These are phyloP conservation scores for Alloteropsis semialata DNA, from an alignment of 176 grass and related monocot species.

Conservation along the genomic window DNA sequence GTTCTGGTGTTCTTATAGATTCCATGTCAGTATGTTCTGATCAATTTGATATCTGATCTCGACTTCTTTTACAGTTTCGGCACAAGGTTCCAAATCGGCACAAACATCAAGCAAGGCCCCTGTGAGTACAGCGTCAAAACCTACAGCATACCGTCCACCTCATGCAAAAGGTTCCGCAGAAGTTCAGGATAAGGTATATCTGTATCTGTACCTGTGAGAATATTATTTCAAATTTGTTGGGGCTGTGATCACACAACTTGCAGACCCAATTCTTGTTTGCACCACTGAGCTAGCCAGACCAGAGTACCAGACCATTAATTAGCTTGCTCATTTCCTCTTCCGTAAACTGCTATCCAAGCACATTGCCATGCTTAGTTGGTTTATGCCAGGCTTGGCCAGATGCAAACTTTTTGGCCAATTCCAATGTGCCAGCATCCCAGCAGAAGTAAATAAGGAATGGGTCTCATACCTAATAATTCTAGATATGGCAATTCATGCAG, in stretches of 20 bases:
- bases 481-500: neutral
- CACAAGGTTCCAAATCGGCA: slow-evolving; percentile 68
- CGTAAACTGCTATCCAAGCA: neutral
- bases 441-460: neutral
- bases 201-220: neutral
- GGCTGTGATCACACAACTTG: neutral
- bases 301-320: neutral
- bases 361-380: neutral
- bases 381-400: neutral
- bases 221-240: neutral
- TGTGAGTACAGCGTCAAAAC: slow-evolving; percentile 43
- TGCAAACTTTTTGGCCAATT: neutral
- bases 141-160: slow-evolving; percentile 80
- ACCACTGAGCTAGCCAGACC: neutral
- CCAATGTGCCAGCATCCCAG: neutral
- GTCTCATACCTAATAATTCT: neutral
- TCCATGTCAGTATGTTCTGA: slow-evolving; percentile 17
- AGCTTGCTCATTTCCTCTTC: neutral
- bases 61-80: slow-evolving; percentile 41
- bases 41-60: slow-evolving; percentile 26
- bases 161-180: slow-evolving; percentile 73
- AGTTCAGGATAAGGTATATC: slow-evolving; percentile 80
- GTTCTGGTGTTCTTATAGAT: slow-evolving; percentile 38
- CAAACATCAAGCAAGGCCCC: slow-evolving; percentile 63
- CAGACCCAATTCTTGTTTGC: neutral